phyloP scores from a whole-genome alignment of 345 rosid species.

The Carallia brachiata region DNA sequence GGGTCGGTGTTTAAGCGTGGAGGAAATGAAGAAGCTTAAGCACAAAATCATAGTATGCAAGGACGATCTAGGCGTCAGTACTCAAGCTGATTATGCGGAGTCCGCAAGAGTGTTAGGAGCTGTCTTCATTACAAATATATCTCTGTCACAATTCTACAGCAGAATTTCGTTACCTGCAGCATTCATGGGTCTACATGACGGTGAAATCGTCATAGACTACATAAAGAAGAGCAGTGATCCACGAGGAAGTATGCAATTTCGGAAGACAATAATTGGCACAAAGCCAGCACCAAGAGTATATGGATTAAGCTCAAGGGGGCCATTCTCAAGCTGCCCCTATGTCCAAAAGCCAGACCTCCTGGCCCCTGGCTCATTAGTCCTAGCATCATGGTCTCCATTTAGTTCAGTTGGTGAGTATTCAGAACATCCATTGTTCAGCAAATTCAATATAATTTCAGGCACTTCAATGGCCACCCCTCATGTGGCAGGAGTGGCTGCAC shows the following conservation, averaged over 20 bases:
- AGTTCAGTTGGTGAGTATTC: constrained; percentile 24
- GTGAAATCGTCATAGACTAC: constrained; percentile 30
- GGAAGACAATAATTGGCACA: constrained; percentile 29
- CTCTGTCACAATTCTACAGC: constrained; percentile 22
- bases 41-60: constrained; percentile 37
- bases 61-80: constrained; percentile 18
- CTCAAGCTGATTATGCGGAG: constrained; percentile 25
- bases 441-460: constrained; percentile 40
- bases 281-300: constrained; percentile 43
- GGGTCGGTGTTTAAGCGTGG: constrained; percentile 30
- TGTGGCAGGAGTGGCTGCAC: constrained; percentile 43
- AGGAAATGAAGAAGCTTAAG: constrained; percentile 25
- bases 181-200: constrained; percentile 24
- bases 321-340: constrained; percentile 32
- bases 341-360: constrained; percentile 44
- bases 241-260: constrained; percentile 31
- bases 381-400: constrained; percentile 47
- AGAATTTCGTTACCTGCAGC: constrained; percentile 35
- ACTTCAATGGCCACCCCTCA: constrained; percentile 54
- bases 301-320: constrained; percentile 49
- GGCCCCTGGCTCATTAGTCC: constrained; percentile 40
- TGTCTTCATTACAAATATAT: constrained; percentile 28
- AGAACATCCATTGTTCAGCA: constrained; percentile 26
- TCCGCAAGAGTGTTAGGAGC: constrained; percentile 36
- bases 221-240: constrained; percentile 23